Conservation (phyloP, 2,329 filamentous ascomycete species). For the Thielaviopsis ethacetica region DNA sequence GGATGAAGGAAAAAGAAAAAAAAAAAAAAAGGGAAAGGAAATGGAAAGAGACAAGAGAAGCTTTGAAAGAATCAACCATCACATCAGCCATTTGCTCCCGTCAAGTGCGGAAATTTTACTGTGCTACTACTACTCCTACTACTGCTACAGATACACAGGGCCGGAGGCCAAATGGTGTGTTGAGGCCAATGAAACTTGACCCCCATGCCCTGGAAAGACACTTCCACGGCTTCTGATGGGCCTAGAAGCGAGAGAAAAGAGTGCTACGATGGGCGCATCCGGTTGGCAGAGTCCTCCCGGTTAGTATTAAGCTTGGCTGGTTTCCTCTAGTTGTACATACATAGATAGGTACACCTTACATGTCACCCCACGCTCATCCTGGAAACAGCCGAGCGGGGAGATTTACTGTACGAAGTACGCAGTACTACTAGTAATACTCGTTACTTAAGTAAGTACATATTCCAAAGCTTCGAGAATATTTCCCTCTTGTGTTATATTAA, state of each 20-base stretch:
- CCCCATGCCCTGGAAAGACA: neutral
- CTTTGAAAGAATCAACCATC: neutral
- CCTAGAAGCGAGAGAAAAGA: neutral
- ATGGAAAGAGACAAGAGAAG: neutral
- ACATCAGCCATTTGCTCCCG: neutral
- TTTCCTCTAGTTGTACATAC: neutral
- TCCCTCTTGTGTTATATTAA: neutral
- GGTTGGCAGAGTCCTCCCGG: neutral
- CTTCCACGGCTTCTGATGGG: neutral
- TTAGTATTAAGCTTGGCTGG: neutral
- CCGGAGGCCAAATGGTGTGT: neutral
- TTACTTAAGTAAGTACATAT: neutral
- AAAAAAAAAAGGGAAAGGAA: no score
- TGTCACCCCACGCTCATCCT: neutral
- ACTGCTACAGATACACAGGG: no score
- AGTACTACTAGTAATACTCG: neutral
- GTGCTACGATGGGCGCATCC: neutral
- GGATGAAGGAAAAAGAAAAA: no score
- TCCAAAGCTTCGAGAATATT: neutral
- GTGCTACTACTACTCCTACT: no score
- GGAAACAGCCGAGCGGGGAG: neutral
- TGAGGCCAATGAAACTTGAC: neutral
- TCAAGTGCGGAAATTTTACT: neutral
- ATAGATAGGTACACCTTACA: neutral
- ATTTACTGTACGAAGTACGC: no score